Evolutionary conservation across 768 basidiomycete genomes (phyloP).

Genomic region (Tephrocybe sp.): DNA sequence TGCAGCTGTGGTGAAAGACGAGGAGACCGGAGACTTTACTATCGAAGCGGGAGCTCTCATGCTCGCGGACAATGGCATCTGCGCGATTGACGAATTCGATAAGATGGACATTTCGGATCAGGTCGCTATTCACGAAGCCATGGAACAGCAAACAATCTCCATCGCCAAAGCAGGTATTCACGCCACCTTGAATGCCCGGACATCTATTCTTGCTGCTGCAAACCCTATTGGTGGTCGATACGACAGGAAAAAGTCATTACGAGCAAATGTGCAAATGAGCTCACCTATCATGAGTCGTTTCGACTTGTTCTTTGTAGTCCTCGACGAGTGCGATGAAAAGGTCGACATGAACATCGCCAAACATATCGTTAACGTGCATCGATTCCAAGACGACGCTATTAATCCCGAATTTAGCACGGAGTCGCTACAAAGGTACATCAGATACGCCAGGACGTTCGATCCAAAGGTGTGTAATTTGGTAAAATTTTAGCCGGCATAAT

Average conservation of each 20-base stretch:
- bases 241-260: conserved; percentile 87
- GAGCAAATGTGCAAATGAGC: conserved; percentile 95
- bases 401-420: conserved; percentile 97
- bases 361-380: conserved; percentile 97
- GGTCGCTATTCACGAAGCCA: conserved; percentile 99
- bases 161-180: conserved; percentile 99
- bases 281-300: conserved; percentile 99
- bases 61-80: conserved; percentile 99
- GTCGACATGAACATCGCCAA: conserved; percentile 91
- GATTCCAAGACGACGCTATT: conserved; percentile 92
- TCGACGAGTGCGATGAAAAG: conserved; percentile 94
- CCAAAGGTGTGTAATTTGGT: conserved; percentile 67
- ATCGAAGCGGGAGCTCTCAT: conserved; percentile 99
- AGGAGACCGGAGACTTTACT: conserved; percentile 98
- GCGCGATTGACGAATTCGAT: conserved; percentile 99
- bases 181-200: conserved; percentile 95
- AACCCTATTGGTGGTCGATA: conserved; percentile 98
- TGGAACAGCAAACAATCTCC: conserved; percentile 99
- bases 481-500: background rate
- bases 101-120: conserved; percentile 99
- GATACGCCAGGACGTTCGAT: conserved; percentile 95
- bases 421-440: conserved; percentile 93
- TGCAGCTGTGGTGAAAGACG: conserved; percentile 96
- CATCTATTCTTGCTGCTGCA: conserved; percentile 95
- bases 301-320: conserved; percentile 96